Percentiles rank a stretch among this genome's conserved stretches.
Conservation (phyloP, 768 basidiomycete genomes). For the Pleurotus eryngii region DNA sequence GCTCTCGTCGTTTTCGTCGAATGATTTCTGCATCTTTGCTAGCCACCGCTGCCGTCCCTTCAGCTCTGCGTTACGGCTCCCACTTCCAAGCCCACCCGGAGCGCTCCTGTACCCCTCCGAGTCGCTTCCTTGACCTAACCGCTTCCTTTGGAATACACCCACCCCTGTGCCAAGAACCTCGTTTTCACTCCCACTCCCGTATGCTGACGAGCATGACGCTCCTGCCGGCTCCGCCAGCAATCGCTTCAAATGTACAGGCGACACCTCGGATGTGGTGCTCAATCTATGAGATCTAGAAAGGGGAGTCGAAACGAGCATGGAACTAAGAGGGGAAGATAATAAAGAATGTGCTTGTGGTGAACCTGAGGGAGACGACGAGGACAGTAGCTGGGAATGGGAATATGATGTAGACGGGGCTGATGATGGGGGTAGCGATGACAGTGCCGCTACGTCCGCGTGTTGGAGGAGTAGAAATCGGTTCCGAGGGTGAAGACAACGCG, state of each 20-base stretch:
- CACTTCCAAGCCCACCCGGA: background rate
- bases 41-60: conserved; percentile 2
- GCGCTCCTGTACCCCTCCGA: conserved; percentile 4
- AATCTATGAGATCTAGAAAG: background rate
- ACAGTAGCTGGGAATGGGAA: background rate
- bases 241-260: conserved; percentile 26
- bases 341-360: conserved; percentile 1
- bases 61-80: background rate
- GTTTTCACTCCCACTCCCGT: conserved; percentile 3
- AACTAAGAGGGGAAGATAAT: background rate
- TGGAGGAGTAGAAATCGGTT: background rate
- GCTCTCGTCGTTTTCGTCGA: background rate
- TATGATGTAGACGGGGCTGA: background rate
- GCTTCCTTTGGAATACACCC: background rate
- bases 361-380: background rate
- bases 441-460: background rate
- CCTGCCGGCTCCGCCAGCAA: conserved; percentile 30
- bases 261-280: conserved; percentile 6
- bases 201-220: background rate
- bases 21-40: background rate
- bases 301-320: background rate
- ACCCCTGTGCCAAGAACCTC: background rate
- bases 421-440: background rate
- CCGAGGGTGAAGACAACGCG: background rate
- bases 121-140: background rate